Evolutionary conservation across 768 basidiomycete genomes (phyloP), one percentile per base, ranked within the genome.

Genomic region (Rhizopogon salebrosus): DNA sequence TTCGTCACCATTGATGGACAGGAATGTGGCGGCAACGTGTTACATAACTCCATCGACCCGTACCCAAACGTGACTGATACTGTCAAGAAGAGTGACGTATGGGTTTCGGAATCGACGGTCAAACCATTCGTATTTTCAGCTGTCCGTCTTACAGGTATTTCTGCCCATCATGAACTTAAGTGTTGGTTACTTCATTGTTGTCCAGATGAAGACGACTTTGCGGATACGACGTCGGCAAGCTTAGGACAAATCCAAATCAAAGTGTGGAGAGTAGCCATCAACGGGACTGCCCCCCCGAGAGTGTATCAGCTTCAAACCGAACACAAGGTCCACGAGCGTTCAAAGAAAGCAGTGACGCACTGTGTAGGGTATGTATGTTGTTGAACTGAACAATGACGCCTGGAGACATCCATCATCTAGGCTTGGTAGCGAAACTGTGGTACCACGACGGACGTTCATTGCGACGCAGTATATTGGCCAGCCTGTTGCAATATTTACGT

Each of bases 291-390:
- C 20, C 20, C 14, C 14, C 45, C 4, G 20, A 46, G 20, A 16
- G 31, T 4, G 4, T 13, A 22, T 5, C 20, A 31, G 4, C 7
- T 46, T 34, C 31, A 46, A 34, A 46, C 45, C 10, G 45, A 61
- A 42, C 41, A 46, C 45, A 70, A 64, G 36, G 42, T 68, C 8
- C 66, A 68, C 35, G 68, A 68, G 22, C 64, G 64, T 24, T 56
- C 62, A 24, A 68, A 68, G 56, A 68, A 68, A 53, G 67, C 62
- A 14, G 53, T 70, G 9, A 57, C 64, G 1, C 64, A 68, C 8
- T 61, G 64, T 50, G 57, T 68, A 34, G 57, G 59, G 62, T 68
- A 40, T 36, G 68, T 60, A 38, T 8, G 39, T 9, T 26, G 4
- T 8, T 29, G 16, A 27, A 49, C 20, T 50, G 9, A 46, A 51